Conservation (phyloP, 805 yeast species). For the Hemisphaericaspora nanyangensis region DNA sequence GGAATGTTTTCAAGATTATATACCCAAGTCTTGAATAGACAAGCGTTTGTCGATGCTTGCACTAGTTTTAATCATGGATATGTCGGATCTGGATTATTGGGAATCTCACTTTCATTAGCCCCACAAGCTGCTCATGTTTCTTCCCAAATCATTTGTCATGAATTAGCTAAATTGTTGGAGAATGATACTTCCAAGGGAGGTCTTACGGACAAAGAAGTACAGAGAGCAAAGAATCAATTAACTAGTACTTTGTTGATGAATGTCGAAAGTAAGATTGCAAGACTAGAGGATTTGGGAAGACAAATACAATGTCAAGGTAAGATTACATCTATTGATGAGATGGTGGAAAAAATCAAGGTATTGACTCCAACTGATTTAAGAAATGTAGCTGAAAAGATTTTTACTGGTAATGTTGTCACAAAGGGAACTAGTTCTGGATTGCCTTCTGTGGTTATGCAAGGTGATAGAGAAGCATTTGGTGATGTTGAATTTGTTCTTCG, state of each 20-base stretch:
- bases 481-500: slow-evolving; percentile 66
- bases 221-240: slow-evolving; percentile 89
- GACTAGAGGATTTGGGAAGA: slow-evolving; percentile 91
- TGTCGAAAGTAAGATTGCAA: slow-evolving; percentile 88
- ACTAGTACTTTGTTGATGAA: slow-evolving; percentile 87
- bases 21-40: slow-evolving; percentile 85
- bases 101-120: slow-evolving; percentile 77
- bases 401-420: slow-evolving; percentile 61
- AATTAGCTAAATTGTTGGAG: slow-evolving; percentile 34
- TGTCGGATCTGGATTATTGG: slow-evolving; percentile 87
- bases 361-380: slow-evolving; percentile 67
- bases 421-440: slow-evolving; percentile 45
- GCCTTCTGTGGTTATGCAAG: slow-evolving; percentile 90
- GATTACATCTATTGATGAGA: slow-evolving; percentile 70
- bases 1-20: slow-evolving; percentile 96
- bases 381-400: slow-evolving; percentile 68
- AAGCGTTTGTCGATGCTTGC: slow-evolving; percentile 87
- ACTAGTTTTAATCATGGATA: slow-evolving; percentile 85
- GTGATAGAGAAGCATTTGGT: slow-evolving; percentile 80
- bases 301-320: slow-evolving; percentile 84
- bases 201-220: slow-evolving; percentile 67
- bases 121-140: slow-evolving; percentile 84
- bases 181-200: slow-evolving; percentile 44
- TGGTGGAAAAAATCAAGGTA: slow-evolving; percentile 71
- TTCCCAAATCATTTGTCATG: slow-evolving; percentile 67